Base-by-base conservation (phyloP, 1,284 basidiomycete genomes). In the Ganoderma lucidum region DNA sequence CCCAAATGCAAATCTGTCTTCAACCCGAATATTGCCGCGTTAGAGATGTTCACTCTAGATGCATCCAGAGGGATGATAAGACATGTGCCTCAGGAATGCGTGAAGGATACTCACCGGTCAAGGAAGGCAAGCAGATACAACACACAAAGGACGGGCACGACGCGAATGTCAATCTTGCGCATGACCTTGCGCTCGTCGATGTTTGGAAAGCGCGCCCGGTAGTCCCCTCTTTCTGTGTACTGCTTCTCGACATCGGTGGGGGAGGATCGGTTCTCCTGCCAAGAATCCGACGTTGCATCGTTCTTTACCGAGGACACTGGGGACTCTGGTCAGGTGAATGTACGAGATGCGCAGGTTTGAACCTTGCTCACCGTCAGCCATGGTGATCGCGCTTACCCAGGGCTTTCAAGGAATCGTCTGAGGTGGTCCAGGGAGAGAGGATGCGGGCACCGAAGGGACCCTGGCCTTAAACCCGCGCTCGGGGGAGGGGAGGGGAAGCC, bases 111-210 rank as follows among this genome's bases (percentile, higher is more conserved):
- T 56, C 55, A 78, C 79, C 79, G 79, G 70, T 80, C 79, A 9
- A 80, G 75, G 71, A 79, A 80, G 0, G 79, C 76, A 41, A 80
- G 70, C 28, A 80, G 65, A 69, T 80, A 79, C 28, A 80, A 63
- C 10, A 79, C 63, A 59, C 75, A 78, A 17, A 80, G 72, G 12
- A 75, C 73, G 3, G 79, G 79, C 15, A 80, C 71, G n/a, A 80
- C 75, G 28, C 73, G 73, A 6, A 75, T 23, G 67, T 80, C 79
- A 56, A 80, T 79, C 74, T 78, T 80, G 48, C 74, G 71, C 14
- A 80, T 39, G 32, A 80, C 66, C 72, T 76, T 77, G 4, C 72
- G 64, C 67, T 78, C 78, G 69, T 78, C 66, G 35, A 79, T 58
- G 41, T 73, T 61, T 3, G 77, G 70, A 60, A 73, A 75, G 2